Percentiles rank a stretch among this genome's conserved stretches.
Conservation (phyloP, 257 asterid genomes). For the Solanum ahanhuiri region DNA sequence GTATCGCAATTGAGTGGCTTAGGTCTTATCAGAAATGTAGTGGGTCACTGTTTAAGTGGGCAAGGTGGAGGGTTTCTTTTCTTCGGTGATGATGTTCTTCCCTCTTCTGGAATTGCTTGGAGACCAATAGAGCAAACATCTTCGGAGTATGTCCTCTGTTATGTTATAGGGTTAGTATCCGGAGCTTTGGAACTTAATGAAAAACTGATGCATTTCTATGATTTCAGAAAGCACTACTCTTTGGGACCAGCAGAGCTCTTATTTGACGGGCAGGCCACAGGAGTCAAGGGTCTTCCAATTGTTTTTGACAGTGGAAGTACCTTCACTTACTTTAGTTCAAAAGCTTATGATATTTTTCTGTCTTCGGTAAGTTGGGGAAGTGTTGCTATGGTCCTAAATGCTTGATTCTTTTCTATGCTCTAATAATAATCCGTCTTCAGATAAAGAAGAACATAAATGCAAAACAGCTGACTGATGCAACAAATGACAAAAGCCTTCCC, state of each 20-base stretch:
- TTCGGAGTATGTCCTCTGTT: conserved; percentile 14
- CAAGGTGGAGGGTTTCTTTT: conserved; percentile 82
- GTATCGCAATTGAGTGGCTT: conserved; percentile 41
- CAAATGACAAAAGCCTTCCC: conserved; percentile 62
- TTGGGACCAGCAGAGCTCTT: conserved; percentile 27
- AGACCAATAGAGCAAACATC: conserved; percentile 16
- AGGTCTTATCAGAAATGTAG: conserved; percentile 53
- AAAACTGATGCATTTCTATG: background rate
- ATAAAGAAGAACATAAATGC: conserved; percentile 32
- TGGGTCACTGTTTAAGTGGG: conserved; percentile 77
- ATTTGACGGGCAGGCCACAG: conserved; percentile 17
- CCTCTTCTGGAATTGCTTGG: conserved; percentile 30
- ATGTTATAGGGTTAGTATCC: background rate
- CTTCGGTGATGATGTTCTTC: conserved; percentile 74
- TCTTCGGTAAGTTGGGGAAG: conserved; percentile 22
- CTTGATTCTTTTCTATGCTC: background rate
- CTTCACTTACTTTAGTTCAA: conserved; percentile 24
- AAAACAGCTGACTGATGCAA: conserved; percentile 30
- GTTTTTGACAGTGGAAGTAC: conserved; percentile 44
- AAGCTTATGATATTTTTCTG: conserved; percentile 15
- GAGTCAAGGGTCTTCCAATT: conserved; percentile 12
- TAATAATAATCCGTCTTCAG: conserved; percentile 18
- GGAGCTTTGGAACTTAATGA: background rate
- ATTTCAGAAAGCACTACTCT: conserved; percentile 23
- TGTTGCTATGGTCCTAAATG: background rate